Evolutionary conservation across 2,329 filamentous ascomycete species (phyloP), one percentile per base, ranked within the genome.

Genomic region (Dactylellina haptotyla): DNA sequence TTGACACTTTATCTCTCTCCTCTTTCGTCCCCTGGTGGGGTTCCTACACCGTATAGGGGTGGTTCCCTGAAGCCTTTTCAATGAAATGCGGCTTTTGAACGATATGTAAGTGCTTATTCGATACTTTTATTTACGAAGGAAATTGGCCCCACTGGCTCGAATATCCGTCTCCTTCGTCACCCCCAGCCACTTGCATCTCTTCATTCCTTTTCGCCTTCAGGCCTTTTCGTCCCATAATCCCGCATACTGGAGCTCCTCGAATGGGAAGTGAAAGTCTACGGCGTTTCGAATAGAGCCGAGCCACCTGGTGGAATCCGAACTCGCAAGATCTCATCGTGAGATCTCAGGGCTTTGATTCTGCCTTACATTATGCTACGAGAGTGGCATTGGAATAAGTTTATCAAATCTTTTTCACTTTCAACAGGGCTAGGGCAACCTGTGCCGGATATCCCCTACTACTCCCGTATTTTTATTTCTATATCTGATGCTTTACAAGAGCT

Each of bases 31-130:
- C n/a, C n/a, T n/a, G n/a, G n/a, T n/a, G n/a, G n/a, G n/a, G n/a
- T n/a, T n/a, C n/a, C n/a, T n/a, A n/a, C n/a, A n/a, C n/a, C n/a
- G n/a, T n/a, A n/a, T n/a, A n/a, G n/a, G n/a, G n/a, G n/a, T n/a
- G n/a, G n/a, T n/a, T n/a, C n/a, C n/a, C n/a, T n/a, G n/a, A n/a
- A n/a, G n/a, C n/a, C n/a, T n/a, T n/a, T n/a, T n/a, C n/a, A n/a
- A n/a, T 39, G 32, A 41, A 14, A 39, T 54, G 50, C 18, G 18
- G 25, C 20, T 28, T 50, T 28, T 12, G 2, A n/a, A 53, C 23
- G 23, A 50, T 28, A 50, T 39, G 50, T 54, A 39, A 54, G 50
- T 54, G 30, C 50, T 39, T 28, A 28, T 50, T 50, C n/a, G 4
- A 28, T 26, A 20, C 28, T 30, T 50, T 4, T n/a, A 5, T 30